Conservation (phyloP, 1,139 yeast species). For the Geotrichum histeridarum region DNA sequence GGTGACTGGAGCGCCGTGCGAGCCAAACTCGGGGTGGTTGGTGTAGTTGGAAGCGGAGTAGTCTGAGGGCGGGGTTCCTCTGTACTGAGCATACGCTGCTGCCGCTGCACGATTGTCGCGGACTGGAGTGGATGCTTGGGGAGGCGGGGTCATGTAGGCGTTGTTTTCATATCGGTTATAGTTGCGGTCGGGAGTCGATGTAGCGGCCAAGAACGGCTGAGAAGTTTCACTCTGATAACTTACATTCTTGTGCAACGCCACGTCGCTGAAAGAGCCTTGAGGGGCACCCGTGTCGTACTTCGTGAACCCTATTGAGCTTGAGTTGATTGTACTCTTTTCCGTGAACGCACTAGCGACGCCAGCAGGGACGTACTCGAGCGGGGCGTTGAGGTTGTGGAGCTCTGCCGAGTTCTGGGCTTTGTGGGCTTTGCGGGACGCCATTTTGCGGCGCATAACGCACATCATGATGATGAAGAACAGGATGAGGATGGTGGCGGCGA, state of each 20-base stretch:
- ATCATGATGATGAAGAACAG: constrained; percentile 41
- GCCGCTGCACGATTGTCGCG: neutral
- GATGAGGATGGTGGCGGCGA: constrained; percentile 44
- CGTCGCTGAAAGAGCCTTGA: no score
- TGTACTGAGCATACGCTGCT: neutral
- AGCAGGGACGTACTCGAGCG: neutral
- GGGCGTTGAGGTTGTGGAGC: constrained; percentile 23
- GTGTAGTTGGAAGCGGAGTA: neutral
- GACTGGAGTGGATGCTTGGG: neutral
- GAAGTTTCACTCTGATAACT: neutral
- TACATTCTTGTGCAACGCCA: neutral
- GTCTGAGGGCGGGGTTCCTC: neutral
- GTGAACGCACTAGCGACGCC: neutral
- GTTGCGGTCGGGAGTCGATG: neutral
- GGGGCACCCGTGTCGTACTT: no score
- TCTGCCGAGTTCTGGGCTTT: constrained; percentile 27
- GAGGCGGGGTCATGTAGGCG: neutral
- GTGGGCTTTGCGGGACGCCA: constrained; percentile 43
- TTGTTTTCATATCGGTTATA: neutral
- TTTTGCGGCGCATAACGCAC: constrained; percentile 50
- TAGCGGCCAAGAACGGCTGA: neutral
- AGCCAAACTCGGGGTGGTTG: constrained; percentile 10
- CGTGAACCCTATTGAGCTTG: no score
- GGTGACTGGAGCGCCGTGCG: neutral
- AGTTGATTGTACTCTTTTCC: neutral